phyloP scores from a whole-genome alignment of 768 basidiomycete genomes.

The Coprinopsis sp. region DNA sequence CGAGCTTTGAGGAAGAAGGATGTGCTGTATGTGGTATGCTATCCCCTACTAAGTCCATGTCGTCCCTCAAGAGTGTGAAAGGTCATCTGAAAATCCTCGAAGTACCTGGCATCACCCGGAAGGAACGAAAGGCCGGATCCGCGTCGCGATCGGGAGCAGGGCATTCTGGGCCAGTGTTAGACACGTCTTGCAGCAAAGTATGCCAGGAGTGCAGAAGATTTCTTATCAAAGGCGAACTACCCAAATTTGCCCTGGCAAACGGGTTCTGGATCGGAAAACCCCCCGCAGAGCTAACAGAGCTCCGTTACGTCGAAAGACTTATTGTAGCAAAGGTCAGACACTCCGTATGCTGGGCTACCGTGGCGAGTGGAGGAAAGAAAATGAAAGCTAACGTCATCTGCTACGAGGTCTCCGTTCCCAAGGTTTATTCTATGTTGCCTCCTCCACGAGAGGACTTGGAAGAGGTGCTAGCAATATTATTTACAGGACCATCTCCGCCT shows the following conservation, averaged over 20 bases:
- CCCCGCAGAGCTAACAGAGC: background rate
- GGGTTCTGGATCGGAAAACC: background rate
- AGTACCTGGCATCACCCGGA: background rate
- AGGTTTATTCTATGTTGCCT: background rate
- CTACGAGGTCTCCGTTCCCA: background rate
- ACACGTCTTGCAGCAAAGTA: background rate
- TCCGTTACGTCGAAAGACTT: background rate
- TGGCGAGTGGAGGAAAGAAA: background rate
- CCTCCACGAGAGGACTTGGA: background rate
- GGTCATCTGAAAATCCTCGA: background rate
- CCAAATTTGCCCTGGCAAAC: background rate
- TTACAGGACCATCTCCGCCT: background rate
- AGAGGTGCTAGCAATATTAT: background rate
- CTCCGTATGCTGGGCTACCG: background rate
- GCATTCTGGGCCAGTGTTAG: background rate
- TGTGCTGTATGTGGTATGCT: constrained; percentile 1
- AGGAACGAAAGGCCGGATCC: too few relatives aligned
- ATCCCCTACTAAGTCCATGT: background rate
- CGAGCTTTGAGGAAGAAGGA: background rate
- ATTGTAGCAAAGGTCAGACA: background rate
- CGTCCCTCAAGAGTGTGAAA: background rate
- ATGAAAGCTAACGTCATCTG: constrained; percentile 1
- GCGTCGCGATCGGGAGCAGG: too few relatives aligned
- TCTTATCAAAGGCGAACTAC: background rate
- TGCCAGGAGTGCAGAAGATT: background rate